phyloP scores from a whole-genome alignment of 2,329 filamentous ascomycete species.

The Fusarium torreyae region DNA sequence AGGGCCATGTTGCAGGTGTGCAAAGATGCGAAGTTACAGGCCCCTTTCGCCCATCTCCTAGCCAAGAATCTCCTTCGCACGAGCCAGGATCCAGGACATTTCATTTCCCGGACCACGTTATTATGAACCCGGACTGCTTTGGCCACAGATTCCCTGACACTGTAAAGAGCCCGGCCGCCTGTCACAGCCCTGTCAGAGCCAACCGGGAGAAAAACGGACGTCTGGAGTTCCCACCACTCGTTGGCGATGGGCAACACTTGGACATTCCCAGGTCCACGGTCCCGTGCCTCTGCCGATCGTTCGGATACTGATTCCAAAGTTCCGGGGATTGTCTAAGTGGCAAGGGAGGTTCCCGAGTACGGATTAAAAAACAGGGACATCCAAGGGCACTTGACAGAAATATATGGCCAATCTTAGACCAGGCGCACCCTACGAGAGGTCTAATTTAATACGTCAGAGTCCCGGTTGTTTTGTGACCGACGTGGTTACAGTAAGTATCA shows the following conservation, averaged over 20 bases:
- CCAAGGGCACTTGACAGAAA: too few species aligned
- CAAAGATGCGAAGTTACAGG: constrained; percentile 8
- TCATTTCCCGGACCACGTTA: constrained; percentile 41
- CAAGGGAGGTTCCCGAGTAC: constrained; percentile 37
- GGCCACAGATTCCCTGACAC: constrained; percentile 3
- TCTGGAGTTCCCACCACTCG: constrained; percentile 42
- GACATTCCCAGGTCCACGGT: constrained; percentile 40
- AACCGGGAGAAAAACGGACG: constrained; percentile 42
- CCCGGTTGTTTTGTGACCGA: too few species aligned
- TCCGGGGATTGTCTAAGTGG: constrained; percentile 39
- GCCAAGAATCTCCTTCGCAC: constrained; percentile 42
- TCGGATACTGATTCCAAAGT: constrained; percentile 44
- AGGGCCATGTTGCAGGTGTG: constrained; percentile 25
- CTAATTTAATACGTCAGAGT: too few species aligned
- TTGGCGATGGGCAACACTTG: constrained; percentile 22
- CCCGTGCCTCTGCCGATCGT: constrained; percentile 48
- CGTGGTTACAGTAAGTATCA: background rate
- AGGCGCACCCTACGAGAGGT: background rate
- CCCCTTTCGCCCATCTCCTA: constrained; percentile 42
- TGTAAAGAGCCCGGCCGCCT: constrained; percentile 29
- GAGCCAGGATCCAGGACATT: constrained; percentile 37
- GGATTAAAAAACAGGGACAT: background rate
- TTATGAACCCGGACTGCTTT: constrained; percentile 17
- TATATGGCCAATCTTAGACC: background rate
- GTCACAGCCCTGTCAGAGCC: constrained; percentile 46